Evolutionary conservation across 2,329 filamentous ascomycete species (phyloP), one percentile per base, ranked within the genome.

Genomic region (Alternaria solani): DNA sequence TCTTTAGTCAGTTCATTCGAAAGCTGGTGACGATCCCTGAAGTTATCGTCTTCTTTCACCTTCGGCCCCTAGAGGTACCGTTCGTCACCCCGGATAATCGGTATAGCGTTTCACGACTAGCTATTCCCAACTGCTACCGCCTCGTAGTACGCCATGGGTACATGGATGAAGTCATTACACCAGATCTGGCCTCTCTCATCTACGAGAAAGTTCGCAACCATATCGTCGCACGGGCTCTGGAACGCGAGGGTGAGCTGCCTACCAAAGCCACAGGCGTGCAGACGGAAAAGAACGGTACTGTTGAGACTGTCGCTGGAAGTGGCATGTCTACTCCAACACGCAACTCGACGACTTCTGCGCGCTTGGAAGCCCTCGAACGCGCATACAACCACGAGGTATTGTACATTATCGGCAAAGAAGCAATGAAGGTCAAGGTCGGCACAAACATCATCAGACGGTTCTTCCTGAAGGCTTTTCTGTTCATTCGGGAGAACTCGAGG

Each of bases 21-120:
- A 93, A 93, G 72, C 89, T 93, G 62, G 85, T 86, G 47, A 86
- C 88, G 0, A 81, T 86, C 5, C 89, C 90, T 0, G 87, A 91
- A 30, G 85, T 91, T 11, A 84, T 86, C n/a, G 83, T 93, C 1
- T 92, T 93, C 75, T 90, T 93, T 74, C 90, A 93, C 68, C 83
- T 93, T 59, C 86, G 89, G 6, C 85, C 89, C 0, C 81, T 91
- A 0, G 83, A 87, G 30, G 79, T 81, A 2, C 89, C 90, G 4
- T 68, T 73, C 12, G 70, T 75, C 1, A 55, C 66, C 2, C 64
- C 65, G 2, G 81, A 82, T 3, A 80, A 86, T 7, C 79, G 84
- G 1, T 86, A 85, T 63, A 78, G 80, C n/a, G 78, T 85, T 6
- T 72, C 74, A 6, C 74, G 80, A 6, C 76, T 82, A 7, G 74